Conservation (phyloP, 2,329 filamentous ascomycete genomes). For the Neobulgaria alba region DNA sequence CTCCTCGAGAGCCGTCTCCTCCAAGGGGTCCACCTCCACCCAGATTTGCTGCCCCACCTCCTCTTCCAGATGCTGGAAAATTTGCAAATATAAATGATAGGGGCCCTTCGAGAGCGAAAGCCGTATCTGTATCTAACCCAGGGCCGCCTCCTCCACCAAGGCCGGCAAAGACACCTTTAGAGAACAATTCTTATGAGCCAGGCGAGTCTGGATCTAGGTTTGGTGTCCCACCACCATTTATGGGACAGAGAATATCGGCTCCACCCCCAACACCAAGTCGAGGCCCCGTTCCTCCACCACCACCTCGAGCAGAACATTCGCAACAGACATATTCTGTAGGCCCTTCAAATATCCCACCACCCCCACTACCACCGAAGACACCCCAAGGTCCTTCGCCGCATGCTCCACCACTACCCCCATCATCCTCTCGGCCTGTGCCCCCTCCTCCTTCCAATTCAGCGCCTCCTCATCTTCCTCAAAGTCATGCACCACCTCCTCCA, state of each 20-base stretch:
- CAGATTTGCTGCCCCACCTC: slow-evolving; percentile 77
- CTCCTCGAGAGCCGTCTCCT: slow-evolving; percentile 65
- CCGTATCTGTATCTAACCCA: slow-evolving; percentile 41
- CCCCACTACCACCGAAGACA: slow-evolving; percentile 37
- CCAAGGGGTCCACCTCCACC: slow-evolving; percentile 50
- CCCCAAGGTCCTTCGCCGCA: slow-evolving; percentile 32
- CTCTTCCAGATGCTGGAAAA: slow-evolving; percentile 82
- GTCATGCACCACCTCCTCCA: slow-evolving; percentile 23
- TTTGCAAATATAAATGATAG: slow-evolving; percentile 52
- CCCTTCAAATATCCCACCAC: slow-evolving; percentile 29
- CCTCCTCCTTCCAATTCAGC: slow-evolving; percentile 28
- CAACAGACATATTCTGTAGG: slow-evolving; percentile 34
- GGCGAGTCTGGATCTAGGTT: slow-evolving; percentile 45
- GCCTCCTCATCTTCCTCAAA: slow-evolving; percentile 31
- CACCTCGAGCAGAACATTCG: slow-evolving; percentile 42
- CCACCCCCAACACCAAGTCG: slow-evolving; percentile 64
- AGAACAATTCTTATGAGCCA: slow-evolving; percentile 54
- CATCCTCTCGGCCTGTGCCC: slow-evolving; percentile 30
- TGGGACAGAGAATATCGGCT: slow-evolving; percentile 56
- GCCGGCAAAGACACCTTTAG: slow-evolving; percentile 57
- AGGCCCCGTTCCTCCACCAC: slow-evolving; percentile 61
- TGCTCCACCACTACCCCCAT: slow-evolving; percentile 35
- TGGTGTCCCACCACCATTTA: slow-evolving; percentile 72
- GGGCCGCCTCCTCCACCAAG: slow-evolving; percentile 60
- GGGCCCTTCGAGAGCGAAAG: slow-evolving; percentile 36